Evolutionary conservation across 768 basidiomycete genomes (phyloP).

Genomic region (Calocera viscosa): DNA sequence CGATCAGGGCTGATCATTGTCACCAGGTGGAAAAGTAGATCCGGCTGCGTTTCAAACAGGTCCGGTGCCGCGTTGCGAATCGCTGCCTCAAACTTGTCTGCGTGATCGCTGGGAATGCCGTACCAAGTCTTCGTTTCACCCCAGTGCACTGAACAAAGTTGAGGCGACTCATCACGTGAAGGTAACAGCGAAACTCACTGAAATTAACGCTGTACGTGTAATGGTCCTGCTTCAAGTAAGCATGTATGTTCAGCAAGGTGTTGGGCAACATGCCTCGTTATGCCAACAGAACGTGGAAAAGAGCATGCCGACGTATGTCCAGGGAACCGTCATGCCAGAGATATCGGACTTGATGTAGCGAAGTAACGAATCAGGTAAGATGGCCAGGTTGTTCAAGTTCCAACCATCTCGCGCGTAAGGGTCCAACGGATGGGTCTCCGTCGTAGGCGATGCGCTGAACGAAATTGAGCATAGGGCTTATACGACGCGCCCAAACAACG

Average conservation of each 20-base stretch:
- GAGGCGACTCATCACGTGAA: conserved; percentile 8
- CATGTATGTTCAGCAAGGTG: background rate
- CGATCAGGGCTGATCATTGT: conserved; percentile 93
- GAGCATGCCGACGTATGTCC: conserved; percentile 98
- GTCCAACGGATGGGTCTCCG: conserved; percentile 85
- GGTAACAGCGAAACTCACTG: conserved; percentile 43
- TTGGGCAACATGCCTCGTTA: conserved; percentile 56
- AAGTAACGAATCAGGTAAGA: conserved; percentile 79
- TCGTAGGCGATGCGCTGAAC: conserved; percentile 79
- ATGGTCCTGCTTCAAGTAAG: conserved; percentile 54
- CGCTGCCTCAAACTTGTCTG: conserved; percentile 90
- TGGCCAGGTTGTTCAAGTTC: conserved; percentile 97
- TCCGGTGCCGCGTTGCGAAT: conserved; percentile 93
- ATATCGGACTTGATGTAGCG: conserved; percentile 98
- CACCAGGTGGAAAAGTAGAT: conserved; percentile 91
- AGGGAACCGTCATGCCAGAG: conserved; percentile 98
- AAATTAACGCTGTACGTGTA: conserved; percentile 94
- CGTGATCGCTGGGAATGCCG: conserved; percentile 89
- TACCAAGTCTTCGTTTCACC: conserved; percentile 99
- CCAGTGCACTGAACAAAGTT: conserved; percentile 70
- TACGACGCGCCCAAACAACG: background rate
- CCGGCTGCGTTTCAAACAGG: conserved; percentile 93
- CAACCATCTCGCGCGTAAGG: conserved; percentile 82
- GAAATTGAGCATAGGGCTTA: background rate
- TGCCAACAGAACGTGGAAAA: conserved; percentile 99